Conservation (phyloP, 2,329 filamentous ascomycete genomes). For the Pestalotiopsis fici region DNA sequence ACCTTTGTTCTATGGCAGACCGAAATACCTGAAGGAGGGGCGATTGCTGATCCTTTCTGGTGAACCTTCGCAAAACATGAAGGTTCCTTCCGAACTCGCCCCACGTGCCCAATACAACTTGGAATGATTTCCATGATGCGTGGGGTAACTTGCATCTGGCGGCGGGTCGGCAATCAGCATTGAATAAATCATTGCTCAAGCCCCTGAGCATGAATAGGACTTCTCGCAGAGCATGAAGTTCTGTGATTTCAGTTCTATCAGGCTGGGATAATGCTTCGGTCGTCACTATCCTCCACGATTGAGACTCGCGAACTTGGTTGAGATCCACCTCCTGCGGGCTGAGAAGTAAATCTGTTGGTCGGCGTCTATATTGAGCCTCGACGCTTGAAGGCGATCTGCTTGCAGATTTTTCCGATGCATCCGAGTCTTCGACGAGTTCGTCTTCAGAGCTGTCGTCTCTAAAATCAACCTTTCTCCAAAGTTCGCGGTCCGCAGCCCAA, state of each 20-base stretch:
- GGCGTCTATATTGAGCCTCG: conserved; percentile 26
- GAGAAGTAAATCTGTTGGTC: conserved; percentile 36
- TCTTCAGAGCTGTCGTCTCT: conserved; percentile 67
- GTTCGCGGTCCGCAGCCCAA: conserved; percentile 63
- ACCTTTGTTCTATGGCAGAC: conserved; percentile 57
- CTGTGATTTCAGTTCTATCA: conserved; percentile 55
- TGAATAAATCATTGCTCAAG: conserved; percentile 73
- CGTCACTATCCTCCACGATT: conserved; percentile 43
- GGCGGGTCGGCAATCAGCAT: conserved; percentile 37
- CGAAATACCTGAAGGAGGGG: conserved; percentile 73
- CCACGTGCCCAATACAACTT: conserved; percentile 46
- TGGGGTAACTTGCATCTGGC: conserved; percentile 47
- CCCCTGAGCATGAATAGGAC: conserved; percentile 84
- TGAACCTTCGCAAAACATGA: conserved; percentile 45
- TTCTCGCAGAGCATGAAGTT: conserved; percentile 75
- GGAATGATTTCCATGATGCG: conserved; percentile 51
- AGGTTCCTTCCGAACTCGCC: conserved; percentile 49
- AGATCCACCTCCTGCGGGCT: conserved; percentile 34
- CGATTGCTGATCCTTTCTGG: conserved; percentile 43
- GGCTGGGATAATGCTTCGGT: not conserved
- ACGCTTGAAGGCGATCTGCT: conserved; percentile 36
- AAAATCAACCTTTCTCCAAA: conserved; percentile 73
- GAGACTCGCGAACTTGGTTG: conserved; percentile 39
- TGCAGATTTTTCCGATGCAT: conserved; percentile 32
- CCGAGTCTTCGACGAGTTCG: conserved; percentile 44